Percentiles rank a stretch among this genome's conserved stretches.
Conservation (phyloP, 2,329 filamentous ascomycete genomes). For the Mycosphaerella arachidis region DNA sequence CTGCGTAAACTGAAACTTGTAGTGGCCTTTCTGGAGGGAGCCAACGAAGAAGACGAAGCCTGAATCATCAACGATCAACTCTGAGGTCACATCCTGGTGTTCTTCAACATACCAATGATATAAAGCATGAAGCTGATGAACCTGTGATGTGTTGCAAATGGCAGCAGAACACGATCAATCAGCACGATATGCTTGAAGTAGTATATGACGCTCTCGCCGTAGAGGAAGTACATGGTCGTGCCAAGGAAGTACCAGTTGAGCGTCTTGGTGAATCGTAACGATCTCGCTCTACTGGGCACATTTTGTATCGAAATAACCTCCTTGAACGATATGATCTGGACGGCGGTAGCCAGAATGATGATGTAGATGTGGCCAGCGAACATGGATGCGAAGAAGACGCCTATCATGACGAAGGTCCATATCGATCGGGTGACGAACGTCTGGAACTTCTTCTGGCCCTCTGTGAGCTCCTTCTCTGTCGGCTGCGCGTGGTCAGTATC, state of each 20-base stretch:
- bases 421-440: constrained; percentile 95
- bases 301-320: constrained; percentile 98
- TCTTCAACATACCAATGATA: constrained; percentile 73
- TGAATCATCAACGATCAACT: constrained; percentile 34
- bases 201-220: constrained; percentile 98
- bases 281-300: constrained; percentile 84
- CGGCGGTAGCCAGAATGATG: constrained; percentile 82
- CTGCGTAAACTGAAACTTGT: constrained; percentile 98
- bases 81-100: neutral
- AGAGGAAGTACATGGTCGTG: constrained; percentile 99
- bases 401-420: constrained; percentile 98
- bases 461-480: constrained; percentile 40
- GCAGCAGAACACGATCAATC: constrained; percentile 86
- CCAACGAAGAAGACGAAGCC: constrained; percentile 98
- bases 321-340: constrained; percentile 98
- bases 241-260: constrained; percentile 99
- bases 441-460: constrained; percentile 98
- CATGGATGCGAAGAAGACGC: constrained; percentile 81
- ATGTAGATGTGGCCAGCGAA: constrained; percentile 98
- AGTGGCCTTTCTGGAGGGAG: constrained; percentile 90
- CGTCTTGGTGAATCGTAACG: constrained; percentile 88
- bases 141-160: constrained; percentile 91
- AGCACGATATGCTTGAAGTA: constrained; percentile 99
- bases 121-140: constrained; percentile 99
- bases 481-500: constrained; percentile 9